phyloP scores from a whole-genome alignment of 345 rosid genomes.

The Brassica incana region DNA sequence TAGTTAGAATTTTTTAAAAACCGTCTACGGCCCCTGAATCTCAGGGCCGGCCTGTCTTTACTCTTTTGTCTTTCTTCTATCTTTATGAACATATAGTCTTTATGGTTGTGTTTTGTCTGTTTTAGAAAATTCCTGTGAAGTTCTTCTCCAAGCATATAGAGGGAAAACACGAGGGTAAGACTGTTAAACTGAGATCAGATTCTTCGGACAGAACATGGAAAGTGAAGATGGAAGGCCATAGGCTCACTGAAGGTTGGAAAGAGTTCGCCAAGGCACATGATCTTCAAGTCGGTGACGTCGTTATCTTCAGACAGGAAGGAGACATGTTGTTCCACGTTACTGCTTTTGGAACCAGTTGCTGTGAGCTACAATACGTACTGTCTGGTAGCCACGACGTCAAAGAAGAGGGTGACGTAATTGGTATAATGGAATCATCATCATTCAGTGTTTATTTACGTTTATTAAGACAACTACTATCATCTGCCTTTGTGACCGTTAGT shows the following conservation, averaged over 20 bases:
- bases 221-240: not conserved
- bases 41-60: too few relatives aligned
- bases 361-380: not conserved
- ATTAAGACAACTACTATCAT: not conserved
- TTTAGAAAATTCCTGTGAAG: not conserved
- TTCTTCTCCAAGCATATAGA: not conserved
- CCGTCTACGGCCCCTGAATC: too few relatives aligned
- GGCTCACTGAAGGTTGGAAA: not conserved
- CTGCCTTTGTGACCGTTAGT: not conserved
- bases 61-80: not conserved
- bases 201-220: not conserved
- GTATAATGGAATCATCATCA: not conserved
- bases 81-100: not conserved
- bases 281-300: not conserved
- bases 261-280: not conserved
- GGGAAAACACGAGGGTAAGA: not conserved
- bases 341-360: not conserved
- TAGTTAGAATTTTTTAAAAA: too few relatives aligned
- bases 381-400: not conserved
- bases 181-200: not conserved
- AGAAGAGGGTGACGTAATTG: not conserved
- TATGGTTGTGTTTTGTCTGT: not conserved
- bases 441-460: not conserved
- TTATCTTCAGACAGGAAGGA: not conserved
- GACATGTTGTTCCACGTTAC: not conserved